A percentile compares a stretch with the other conserved stretches of the same genome.
phyloP scores from a whole-genome alignment of 2,329 filamentous ascomycete species.

The Ophiocordyceps robertsii region DNA sequence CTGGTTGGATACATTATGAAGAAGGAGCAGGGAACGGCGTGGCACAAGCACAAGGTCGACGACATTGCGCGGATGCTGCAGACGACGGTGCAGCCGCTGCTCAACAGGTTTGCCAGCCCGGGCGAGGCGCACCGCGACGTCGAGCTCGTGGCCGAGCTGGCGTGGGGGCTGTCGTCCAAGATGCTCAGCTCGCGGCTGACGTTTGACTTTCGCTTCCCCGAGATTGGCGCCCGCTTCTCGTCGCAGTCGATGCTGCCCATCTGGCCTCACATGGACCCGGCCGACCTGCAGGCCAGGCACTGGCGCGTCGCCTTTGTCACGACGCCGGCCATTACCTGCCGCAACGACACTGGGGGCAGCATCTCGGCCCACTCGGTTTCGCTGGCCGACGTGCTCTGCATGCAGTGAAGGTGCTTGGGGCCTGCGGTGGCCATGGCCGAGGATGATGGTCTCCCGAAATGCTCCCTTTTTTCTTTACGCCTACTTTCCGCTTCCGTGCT shows the following conservation, averaged over 20 bases:
- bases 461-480: background rate
- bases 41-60: conserved; percentile 20
- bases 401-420: conserved; percentile 21
- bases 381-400: conserved; percentile 34
- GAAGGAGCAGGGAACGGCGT: conserved; percentile 14
- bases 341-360: conserved; percentile 33
- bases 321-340: conserved; percentile 39
- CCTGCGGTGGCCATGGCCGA: background rate
- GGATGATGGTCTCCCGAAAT: background rate
- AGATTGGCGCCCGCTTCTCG: conserved; percentile 34
- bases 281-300: conserved; percentile 34
- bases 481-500: no score
- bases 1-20: conserved; percentile 24
- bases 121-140: conserved; percentile 28
- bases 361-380: conserved; percentile 30
- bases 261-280: conserved; percentile 25
- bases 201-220: conserved; percentile 35
- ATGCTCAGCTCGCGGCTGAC: conserved; percentile 30
- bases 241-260: conserved; percentile 32
- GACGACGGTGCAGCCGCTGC: conserved; percentile 23
- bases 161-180: conserved; percentile 31
- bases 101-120: conserved; percentile 20
- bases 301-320: conserved; percentile 39
- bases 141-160: conserved; percentile 23
- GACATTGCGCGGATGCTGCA: conserved; percentile 28